A percentile compares a stretch with the other conserved stretches of the same genome.
These are phyloP conservation scores for Saururus chinensis DNA, from an alignment of 164 flowering plant species.

Conservation along the genomic window DNA sequence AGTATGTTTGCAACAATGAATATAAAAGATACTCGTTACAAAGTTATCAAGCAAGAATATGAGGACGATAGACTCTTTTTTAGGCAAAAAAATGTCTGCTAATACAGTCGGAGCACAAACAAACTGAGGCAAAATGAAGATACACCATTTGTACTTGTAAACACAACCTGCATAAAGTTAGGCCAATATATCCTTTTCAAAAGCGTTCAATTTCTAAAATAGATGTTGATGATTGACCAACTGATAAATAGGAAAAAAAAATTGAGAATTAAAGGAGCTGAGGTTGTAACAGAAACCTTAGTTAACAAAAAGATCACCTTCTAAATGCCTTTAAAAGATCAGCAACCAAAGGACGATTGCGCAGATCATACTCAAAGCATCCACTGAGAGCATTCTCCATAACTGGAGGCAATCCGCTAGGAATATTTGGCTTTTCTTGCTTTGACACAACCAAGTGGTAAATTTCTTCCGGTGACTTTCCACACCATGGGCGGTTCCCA, in stretches of 20 bases:
- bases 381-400: slow-evolving; percentile 63
- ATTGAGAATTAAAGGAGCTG: background rate
- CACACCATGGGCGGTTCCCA: slow-evolving; percentile 76
- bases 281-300: background rate
- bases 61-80: background rate
- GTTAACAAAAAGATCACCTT: slow-evolving; percentile 25
- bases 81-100: no score
- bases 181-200: background rate
- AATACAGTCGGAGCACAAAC: no score
- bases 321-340: slow-evolving; percentile 59
- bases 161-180: background rate
- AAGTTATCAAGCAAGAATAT: no score
- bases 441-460: slow-evolving; percentile 50
- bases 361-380: slow-evolving; percentile 85
- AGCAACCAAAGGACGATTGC: slow-evolving; percentile 62
- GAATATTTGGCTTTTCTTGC: slow-evolving; percentile 69
- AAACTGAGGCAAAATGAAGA: background rate
- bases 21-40: no score
- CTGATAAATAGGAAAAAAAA: background rate
- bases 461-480: slow-evolving; percentile 62
- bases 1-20: background rate
- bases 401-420: slow-evolving; percentile 70
- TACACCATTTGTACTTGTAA: background rate
- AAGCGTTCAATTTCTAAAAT: no score
- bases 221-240: no score